phyloP scores from a whole-genome alignment of 768 basidiomycete species.

The Rhodosporidiobolus sp. region DNA sequence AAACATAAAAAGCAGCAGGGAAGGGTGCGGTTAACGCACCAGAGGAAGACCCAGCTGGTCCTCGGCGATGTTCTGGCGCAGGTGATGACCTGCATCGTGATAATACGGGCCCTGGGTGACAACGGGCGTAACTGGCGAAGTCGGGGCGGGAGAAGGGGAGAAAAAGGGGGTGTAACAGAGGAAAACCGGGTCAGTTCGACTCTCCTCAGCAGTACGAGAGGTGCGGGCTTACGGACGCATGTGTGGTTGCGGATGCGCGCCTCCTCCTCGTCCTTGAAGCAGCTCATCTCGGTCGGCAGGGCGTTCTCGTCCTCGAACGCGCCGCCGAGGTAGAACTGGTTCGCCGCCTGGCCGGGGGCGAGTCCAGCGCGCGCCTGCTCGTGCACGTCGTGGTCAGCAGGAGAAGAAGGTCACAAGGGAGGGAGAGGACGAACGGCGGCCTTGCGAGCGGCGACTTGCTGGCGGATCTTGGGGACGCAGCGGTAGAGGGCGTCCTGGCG shows the following conservation, averaged over 20 bases:
- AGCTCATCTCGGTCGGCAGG: slow-evolving; percentile 33
- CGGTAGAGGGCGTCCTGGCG: slow-evolving; percentile 44
- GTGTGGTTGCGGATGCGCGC: slow-evolving; percentile 46
- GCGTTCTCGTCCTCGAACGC: slow-evolving; percentile 40
- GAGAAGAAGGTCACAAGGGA: neutral
- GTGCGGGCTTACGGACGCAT: slow-evolving; percentile 39
- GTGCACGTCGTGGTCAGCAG: neutral
- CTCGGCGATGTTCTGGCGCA: slow-evolving; percentile 48
- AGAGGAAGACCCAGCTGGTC: slow-evolving; percentile 47
- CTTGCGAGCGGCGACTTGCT: slow-evolving; percentile 37
- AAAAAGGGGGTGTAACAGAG: no score
- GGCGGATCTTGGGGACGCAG: slow-evolving; percentile 44
- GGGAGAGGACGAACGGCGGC: slow-evolving; percentile 22
- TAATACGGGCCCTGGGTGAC: slow-evolving; percentile 34
- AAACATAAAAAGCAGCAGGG: neutral
- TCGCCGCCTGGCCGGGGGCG: slow-evolving; percentile 32
- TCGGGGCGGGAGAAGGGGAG: no score
- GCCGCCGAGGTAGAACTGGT: slow-evolving; percentile 43
- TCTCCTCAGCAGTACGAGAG: no score
- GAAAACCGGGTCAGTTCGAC: no score
- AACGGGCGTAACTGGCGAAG: no score
- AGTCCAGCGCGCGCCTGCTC: slow-evolving; percentile 33
- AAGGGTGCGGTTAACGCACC: slow-evolving; percentile 29
- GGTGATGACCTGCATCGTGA: slow-evolving; percentile 46
- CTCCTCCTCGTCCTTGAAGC: slow-evolving; percentile 40